Conservation (phyloP, 2,329 filamentous ascomycete genomes). For the Botrytis squamosa region DNA sequence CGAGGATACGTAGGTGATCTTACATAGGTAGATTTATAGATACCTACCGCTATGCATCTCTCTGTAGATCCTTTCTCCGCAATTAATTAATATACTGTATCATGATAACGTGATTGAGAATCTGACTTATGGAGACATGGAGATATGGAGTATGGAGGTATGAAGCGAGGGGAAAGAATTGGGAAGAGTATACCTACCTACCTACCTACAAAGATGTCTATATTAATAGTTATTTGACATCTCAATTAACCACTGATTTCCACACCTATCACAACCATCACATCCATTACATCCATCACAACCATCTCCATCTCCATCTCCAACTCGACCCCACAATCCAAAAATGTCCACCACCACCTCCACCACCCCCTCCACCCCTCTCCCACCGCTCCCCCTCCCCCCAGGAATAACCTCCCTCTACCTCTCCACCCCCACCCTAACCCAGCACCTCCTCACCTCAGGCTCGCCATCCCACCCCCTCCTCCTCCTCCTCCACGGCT, state of each 20-base stretch:
- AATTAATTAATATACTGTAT: background rate
- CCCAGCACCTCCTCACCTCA: slow-evolving; percentile 28
- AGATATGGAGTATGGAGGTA: rapidly evolving
- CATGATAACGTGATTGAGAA: no score
- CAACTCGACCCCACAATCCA: no score
- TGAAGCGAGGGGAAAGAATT: background rate
- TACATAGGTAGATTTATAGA: no score
- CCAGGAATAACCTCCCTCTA: background rate
- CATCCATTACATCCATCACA: no score
- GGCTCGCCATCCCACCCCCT: slow-evolving; percentile 49
- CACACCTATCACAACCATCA: no score
- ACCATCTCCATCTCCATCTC: no score
- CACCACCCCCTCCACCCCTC: background rate
- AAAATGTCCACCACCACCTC: no score
- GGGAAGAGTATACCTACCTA: background rate
- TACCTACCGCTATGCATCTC: no score
- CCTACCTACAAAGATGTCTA: background rate
- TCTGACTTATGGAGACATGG: no score
- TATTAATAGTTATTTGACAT: background rate
- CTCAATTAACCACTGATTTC: background rate
- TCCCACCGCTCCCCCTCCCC: background rate
- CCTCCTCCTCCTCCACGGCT: slow-evolving; percentile 63
- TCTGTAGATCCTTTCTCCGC: background rate
- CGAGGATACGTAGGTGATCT: no score
- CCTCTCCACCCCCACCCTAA: background rate